Conservation (phyloP, 2,329 filamentous ascomycete species). For the Neobulgaria alba region DNA sequence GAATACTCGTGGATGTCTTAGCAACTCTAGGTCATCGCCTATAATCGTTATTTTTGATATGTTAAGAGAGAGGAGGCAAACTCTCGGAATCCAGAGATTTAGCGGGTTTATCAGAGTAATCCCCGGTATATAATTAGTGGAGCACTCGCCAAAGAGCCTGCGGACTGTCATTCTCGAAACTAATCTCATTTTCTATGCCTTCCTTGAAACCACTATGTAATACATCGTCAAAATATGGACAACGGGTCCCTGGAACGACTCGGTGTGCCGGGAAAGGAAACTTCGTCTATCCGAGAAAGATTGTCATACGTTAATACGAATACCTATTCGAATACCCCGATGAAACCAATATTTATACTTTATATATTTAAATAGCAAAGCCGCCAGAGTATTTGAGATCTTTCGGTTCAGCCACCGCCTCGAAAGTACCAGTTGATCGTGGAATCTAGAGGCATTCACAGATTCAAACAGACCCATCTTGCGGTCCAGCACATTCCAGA, state of each 20-base stretch:
- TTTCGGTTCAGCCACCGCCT: too few relatives aligned
- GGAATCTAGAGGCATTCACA: slow-evolving; percentile 48
- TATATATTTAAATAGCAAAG: too few relatives aligned
- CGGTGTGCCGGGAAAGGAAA: slow-evolving; percentile 10
- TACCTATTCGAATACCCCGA: too few relatives aligned
- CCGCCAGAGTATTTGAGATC: too few relatives aligned
- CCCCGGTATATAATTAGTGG: slow-evolving; percentile 15
- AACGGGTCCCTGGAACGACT: slow-evolving; percentile 8
- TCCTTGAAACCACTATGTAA: slow-evolving; percentile 14
- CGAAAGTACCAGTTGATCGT: slow-evolving; percentile 60
- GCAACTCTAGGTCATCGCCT: slow-evolving; percentile 13
- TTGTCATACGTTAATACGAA: slow-evolving; percentile 10
- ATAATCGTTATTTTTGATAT: slow-evolving; percentile 5
- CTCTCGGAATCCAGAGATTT: slow-evolving; percentile 8
- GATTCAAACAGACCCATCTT: slow-evolving; percentile 42
- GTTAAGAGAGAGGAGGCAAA: slow-evolving; percentile 5
- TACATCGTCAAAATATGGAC: slow-evolving; percentile 14
- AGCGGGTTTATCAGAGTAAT: slow-evolving; percentile 13
- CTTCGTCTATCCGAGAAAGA: slow-evolving; percentile 13
- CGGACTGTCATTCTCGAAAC: slow-evolving; percentile 13
- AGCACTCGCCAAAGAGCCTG: slow-evolving; percentile 16
- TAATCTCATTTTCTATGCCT: slow-evolving; percentile 11
- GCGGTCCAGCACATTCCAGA: slow-evolving; percentile 53
- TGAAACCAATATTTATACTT: too few relatives aligned
- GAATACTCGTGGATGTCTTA: slow-evolving; percentile 13